These are phyloP conservation scores for Trichoderma atroviride DNA, from an alignment of 2,329 filamentous ascomycete species.

Conservation along the genomic window DNA sequence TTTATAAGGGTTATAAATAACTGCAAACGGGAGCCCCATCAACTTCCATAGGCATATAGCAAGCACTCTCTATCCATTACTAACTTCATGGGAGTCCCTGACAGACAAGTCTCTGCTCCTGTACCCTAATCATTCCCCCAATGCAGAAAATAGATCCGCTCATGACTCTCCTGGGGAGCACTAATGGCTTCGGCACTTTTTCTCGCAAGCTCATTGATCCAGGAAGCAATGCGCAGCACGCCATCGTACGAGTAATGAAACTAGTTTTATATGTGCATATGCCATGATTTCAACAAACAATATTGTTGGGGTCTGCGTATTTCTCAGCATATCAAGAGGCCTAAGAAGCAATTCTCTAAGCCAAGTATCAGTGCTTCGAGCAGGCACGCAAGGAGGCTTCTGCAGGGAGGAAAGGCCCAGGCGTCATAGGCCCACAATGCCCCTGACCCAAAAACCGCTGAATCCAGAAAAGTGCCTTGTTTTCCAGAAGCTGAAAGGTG, in stretches of 20 bases:
- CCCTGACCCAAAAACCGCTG: not conserved
- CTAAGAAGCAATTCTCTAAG: not conserved
- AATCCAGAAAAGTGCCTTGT: not conserved
- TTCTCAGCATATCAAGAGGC: not conserved
- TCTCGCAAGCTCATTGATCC: not conserved
- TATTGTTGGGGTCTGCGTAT: not conserved
- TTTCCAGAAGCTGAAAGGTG: not conserved
- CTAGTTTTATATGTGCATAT: not conserved
- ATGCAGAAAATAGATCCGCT: not conserved
- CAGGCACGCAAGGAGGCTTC: not conserved
- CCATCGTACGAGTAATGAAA: not conserved
- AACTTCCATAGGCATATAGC: not conserved
- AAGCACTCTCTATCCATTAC: not conserved
- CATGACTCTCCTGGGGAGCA: not conserved
- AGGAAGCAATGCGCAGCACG: not conserved
- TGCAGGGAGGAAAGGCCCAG: not conserved
- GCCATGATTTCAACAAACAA: not conserved
- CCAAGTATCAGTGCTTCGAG: not conserved
- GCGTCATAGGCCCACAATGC: not conserved
- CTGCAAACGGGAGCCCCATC: not conserved
- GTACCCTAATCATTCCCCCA: not conserved
- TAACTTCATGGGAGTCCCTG: not conserved
- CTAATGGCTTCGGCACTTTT: not conserved
- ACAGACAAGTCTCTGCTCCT: not conserved
- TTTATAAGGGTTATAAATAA: not conserved